Percentiles rank a stretch among this genome's conserved stretches.
These are phyloP conservation scores for Apiosordaria backusii DNA, from an alignment of 495 filamentous ascomycete genomes.

Conservation along the genomic window DNA sequence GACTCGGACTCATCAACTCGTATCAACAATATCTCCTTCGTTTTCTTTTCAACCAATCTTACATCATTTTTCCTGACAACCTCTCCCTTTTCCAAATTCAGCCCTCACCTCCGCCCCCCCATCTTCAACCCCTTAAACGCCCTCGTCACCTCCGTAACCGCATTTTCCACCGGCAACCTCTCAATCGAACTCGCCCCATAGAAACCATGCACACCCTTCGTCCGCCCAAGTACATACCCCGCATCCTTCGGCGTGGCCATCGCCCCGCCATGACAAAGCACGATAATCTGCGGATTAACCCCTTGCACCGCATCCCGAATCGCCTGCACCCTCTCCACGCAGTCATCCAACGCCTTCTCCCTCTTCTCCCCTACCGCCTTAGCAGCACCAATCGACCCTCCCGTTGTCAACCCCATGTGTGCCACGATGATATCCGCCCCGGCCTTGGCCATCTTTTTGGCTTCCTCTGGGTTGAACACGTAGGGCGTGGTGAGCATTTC, in stretches of 20 bases:
- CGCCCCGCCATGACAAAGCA: slow-evolving; percentile 68
- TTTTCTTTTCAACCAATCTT: not conserved
- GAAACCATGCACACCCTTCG: slow-evolving; percentile 63
- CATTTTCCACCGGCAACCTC: slow-evolving; percentile 64
- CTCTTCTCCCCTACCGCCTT: slow-evolving; percentile 28
- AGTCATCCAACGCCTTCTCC: slow-evolving; percentile 59
- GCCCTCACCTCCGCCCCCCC: not conserved
- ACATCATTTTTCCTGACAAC: not conserved
- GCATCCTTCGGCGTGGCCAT: slow-evolving; percentile 62
- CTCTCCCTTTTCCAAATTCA: not conserved
- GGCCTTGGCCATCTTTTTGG: slow-evolving; percentile 54
- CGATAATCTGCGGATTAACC: slow-evolving; percentile 56
- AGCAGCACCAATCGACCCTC: slow-evolving; percentile 57
- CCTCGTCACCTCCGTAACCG: slow-evolving; percentile 58
- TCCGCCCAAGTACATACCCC: slow-evolving; percentile 55
- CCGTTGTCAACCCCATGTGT: slow-evolving; percentile 66
- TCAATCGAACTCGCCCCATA: slow-evolving; percentile 71
- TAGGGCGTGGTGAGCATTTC: slow-evolving; percentile 66
- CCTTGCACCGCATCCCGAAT: slow-evolving; percentile 57
- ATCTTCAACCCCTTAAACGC: slow-evolving; percentile 49
- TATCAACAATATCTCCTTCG: not conserved
- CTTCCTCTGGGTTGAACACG: slow-evolving; percentile 60
- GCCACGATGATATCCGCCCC: slow-evolving; percentile 67
- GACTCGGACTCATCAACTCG: not conserved
- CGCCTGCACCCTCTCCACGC: slow-evolving; percentile 55